Base-by-base conservation (phyloP, 1,284 basidiomycete species). In the Pseudozyma sp. region DNA sequence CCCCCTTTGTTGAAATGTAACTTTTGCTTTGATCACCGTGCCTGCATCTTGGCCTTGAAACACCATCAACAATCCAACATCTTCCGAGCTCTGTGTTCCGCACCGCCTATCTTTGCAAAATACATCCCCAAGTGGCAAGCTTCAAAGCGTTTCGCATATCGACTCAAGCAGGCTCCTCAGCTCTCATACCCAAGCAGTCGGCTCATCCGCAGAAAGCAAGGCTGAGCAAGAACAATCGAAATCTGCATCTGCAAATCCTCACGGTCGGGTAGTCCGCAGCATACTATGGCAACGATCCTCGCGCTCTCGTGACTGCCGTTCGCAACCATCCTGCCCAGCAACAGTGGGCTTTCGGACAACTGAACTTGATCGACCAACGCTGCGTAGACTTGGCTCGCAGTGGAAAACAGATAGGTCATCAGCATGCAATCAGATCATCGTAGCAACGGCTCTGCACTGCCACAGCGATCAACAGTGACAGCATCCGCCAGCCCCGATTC, bases 391-490 rank as follows among this genome's bases (percentile, higher is more conserved):
- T 6, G 6, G 19, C 45, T 18, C 45, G 21, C 16, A 47, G 10
- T 12, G 19, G 19, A 16, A 7, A 10, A 2, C 45, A 21, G 3
- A 11, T 13, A 21, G 12, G 10, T 18, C 25, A 3, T 31, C 40
- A 53, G 38, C 13, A 68, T 61, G 65, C 35, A 43, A 9, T 43
- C 45, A n/a, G 31, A 49, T 25, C 47, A 44, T 12, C 13, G 14
- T n/a, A 21, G 21, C 25, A 11, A 40, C 36, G 50, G 50, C 6
- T 47, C 54, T 31, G 21, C 11, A 21, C 45, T 25, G 21, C 45
- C 19, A 47, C 18, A 25, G 10, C 19, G 21, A 21, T 25, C 9
- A 16, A 25, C 19, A 18, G 18, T 18, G 11, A 47, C 19, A 25
- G 10, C 19, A 18, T 13, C 45, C 18, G 19, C 14, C 45, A 9